These are phyloP conservation scores for Mimosa pudica DNA, from an alignment of 306 rosid species.

Conservation along the genomic window DNA sequence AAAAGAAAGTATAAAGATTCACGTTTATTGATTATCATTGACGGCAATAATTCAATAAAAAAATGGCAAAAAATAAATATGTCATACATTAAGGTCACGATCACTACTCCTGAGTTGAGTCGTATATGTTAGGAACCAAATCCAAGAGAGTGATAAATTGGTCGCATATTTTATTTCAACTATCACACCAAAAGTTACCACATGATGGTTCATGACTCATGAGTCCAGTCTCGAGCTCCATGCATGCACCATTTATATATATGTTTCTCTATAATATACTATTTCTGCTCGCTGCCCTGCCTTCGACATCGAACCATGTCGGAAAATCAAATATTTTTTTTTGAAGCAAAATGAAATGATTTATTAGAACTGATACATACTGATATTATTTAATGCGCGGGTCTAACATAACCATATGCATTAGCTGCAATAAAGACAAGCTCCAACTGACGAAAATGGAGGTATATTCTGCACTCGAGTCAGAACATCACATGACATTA, in stretches of 20 bases:
- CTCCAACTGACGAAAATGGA: slow-evolving; percentile 33
- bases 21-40: too few species aligned
- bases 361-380: not conserved
- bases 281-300: not conserved
- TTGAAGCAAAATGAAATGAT: not conserved
- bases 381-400: not conserved
- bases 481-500: slow-evolving; percentile 37
- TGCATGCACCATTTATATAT: not conserved
- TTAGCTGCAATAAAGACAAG: slow-evolving; percentile 29
- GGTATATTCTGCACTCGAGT: slow-evolving; percentile 30
- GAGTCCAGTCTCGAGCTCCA: too few species aligned
- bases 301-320: not conserved
- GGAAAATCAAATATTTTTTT: not conserved
- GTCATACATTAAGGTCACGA: too few species aligned
- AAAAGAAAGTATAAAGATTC: too few species aligned
- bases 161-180: not conserved
- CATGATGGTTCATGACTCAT: not conserved
- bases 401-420: slow-evolving; percentile 24
- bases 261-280: not conserved
- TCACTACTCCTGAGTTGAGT: too few species aligned
- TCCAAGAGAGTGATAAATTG: not conserved
- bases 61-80: too few species aligned
- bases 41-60: too few species aligned
- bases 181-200: not conserved
- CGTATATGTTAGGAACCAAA: too few species aligned